phyloP scores from a whole-genome alignment of 495 filamentous ascomycete genomes.

The Pseudevernia furfuracea region DNA sequence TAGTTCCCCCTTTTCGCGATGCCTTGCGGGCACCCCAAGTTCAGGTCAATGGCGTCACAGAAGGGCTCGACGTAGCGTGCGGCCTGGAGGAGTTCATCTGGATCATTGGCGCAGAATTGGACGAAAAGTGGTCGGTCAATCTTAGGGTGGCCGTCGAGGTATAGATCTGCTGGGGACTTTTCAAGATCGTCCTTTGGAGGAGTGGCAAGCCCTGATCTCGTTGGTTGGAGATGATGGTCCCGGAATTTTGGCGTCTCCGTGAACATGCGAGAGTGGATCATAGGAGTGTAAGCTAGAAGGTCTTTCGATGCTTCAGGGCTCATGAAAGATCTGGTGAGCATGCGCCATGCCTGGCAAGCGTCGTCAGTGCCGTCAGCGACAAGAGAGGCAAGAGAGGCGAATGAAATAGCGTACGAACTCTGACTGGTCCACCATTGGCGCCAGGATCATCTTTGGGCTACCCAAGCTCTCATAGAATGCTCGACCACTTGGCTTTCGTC shows the following conservation, averaged over 20 bases:
- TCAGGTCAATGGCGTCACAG: slow-evolving; percentile 94
- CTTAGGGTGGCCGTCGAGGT: slow-evolving; percentile 77
- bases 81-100: slow-evolving; percentile 65
- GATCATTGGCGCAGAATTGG: slow-evolving; percentile 92
- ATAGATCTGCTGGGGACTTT: slow-evolving; percentile 30
- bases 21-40: slow-evolving; percentile 95
- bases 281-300: slow-evolving; percentile 81
- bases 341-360: slow-evolving; percentile 72
- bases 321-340: slow-evolving; percentile 87
- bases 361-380: slow-evolving; percentile 23
- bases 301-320: slow-evolving; percentile 48
- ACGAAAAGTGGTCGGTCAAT: slow-evolving; percentile 86
- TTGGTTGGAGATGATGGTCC: slow-evolving; percentile 66
- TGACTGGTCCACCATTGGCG: slow-evolving; percentile 97
- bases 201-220: slow-evolving; percentile 35
- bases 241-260: slow-evolving; percentile 67
- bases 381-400: background rate
- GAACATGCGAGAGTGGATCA: slow-evolving; percentile 89
- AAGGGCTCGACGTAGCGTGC: slow-evolving; percentile 68
- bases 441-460: slow-evolving; percentile 79
- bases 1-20: slow-evolving; percentile 88
- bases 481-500: slow-evolving; percentile 64
- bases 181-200: background rate
- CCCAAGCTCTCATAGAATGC: slow-evolving; percentile 92
- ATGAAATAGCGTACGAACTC: slow-evolving; percentile 67